Evolutionary conservation across 495 filamentous ascomycete species (phyloP).

Genomic region (Neurospora hispaniola): DNA sequence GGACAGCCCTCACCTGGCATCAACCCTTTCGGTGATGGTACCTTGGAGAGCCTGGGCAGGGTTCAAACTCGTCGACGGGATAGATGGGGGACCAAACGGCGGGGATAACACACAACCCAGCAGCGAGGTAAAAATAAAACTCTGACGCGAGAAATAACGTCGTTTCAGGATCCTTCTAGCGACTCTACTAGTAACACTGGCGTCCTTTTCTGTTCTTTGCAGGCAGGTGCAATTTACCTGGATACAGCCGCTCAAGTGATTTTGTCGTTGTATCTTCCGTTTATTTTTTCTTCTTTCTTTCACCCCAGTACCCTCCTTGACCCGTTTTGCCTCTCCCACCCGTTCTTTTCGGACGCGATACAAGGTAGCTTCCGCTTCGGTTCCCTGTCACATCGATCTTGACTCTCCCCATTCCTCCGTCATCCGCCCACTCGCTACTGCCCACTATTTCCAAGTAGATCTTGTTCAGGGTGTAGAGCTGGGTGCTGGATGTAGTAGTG

Average conservation of each 20-base stretch:
- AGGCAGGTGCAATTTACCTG: neutral
- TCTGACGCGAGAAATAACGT: neutral
- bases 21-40: neutral
- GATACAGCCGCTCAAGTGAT: neutral
- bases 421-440: neutral
- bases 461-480: neutral
- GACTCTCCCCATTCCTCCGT: neutral
- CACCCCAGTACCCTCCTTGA: neutral
- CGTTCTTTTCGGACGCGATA: neutral
- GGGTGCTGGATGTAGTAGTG: neutral
- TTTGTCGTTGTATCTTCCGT: neutral
- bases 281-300: neutral
- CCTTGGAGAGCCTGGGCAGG: neutral
- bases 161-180: neutral
- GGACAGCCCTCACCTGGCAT: neutral
- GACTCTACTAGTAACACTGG: too few relatives aligned
- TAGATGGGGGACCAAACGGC: neutral
- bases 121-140: neutral
- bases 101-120: neutral
- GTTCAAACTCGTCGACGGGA: neutral
- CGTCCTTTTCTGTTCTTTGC: neutral
- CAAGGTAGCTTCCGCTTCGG: neutral
- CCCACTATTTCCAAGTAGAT: neutral
- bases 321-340: neutral
- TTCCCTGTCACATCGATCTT: neutral